These are phyloP conservation scores for Podospora sp. DNA, from an alignment of 495 filamentous ascomycete species.

Conservation along the genomic window DNA sequence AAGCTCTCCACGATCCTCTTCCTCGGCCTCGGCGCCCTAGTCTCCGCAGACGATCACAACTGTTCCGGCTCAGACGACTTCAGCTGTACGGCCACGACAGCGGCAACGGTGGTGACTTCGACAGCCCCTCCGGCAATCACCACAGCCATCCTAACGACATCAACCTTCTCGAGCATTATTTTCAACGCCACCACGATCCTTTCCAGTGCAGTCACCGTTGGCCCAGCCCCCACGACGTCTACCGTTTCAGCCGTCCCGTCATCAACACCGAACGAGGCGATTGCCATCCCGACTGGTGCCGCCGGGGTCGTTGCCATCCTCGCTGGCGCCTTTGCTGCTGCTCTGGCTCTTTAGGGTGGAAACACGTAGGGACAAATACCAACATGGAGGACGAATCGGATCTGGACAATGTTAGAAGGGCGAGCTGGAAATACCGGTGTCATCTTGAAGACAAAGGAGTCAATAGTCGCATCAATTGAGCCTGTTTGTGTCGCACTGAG, in stretches of 20 bases:
- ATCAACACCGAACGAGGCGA: neutral
- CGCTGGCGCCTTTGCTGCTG: neutral
- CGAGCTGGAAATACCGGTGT: neutral
- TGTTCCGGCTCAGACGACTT: neutral
- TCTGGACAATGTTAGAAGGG: too few relatives aligned
- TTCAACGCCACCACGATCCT: neutral
- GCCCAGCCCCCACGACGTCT: neutral
- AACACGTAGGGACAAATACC: neutral
- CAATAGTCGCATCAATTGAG: too few relatives aligned
- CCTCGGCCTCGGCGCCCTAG: neutral
- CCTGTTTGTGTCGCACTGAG: too few relatives aligned
- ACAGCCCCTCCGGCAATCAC: neutral
- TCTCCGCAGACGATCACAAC: neutral
- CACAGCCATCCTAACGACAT: neutral
- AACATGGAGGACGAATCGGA: too few relatives aligned
- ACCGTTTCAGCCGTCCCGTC: neutral
- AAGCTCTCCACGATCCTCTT: neutral
- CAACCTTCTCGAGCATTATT: neutral
- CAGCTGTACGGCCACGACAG: neutral
- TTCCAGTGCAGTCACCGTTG: neutral
- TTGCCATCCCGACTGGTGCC: neutral
- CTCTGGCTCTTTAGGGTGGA: neutral
- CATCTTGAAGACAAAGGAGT: too few relatives aligned
- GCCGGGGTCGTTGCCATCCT: neutral
- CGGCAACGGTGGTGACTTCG: neutral